These are phyloP conservation scores for Fusarium sp. DNA, from an alignment of 2,329 filamentous ascomycete genomes.

Conservation along the genomic window DNA sequence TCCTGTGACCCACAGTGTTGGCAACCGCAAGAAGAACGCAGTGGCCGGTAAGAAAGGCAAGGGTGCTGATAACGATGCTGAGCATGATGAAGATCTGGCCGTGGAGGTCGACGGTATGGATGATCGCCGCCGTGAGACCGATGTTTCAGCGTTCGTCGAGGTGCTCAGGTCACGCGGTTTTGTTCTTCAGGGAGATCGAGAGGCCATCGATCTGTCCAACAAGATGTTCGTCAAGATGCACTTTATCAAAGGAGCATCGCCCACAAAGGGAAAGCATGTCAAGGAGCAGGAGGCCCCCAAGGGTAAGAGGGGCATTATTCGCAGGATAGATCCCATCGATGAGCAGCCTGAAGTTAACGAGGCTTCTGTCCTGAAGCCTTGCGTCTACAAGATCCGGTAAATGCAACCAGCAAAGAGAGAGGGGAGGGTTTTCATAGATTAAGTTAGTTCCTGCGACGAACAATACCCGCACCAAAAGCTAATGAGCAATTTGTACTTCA, in stretches of 20 bases:
- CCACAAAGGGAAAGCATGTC: constrained; percentile 79
- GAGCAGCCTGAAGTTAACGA: constrained; percentile 72
- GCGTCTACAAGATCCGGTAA: constrained; percentile 90
- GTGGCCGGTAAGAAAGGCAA: constrained; percentile 58
- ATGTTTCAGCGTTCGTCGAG: constrained; percentile 86
- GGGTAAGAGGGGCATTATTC: constrained; percentile 64
- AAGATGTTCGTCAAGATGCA: constrained; percentile 99
- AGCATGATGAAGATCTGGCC: constrained; percentile 66
- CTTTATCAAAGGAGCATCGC: constrained; percentile 84
- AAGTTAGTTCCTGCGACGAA: constrained; percentile 9
- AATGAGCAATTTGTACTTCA: constrained; percentile 28
- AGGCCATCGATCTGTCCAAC: constrained; percentile 82
- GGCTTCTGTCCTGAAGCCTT: constrained; percentile 81
- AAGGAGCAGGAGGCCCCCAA: constrained; percentile 65
- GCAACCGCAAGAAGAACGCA: constrained; percentile 66
- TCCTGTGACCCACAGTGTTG: constrained; percentile 74
- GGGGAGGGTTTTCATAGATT: constrained; percentile 12
- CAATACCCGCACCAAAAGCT: constrained; percentile 29
- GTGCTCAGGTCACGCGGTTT: constrained; percentile 85
- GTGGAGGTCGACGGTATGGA: constrained; percentile 77
- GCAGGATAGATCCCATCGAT: constrained; percentile 62
- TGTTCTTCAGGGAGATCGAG: constrained; percentile 73
- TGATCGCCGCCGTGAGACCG: constrained; percentile 75
- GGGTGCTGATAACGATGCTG: constrained; percentile 56
- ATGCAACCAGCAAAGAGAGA: constrained; percentile 27